A percentile compares a stretch with the other conserved stretches of the same genome.
These are phyloP conservation scores for Arachis hypogaea DNA, from an alignment of 306 rosid genomes.

Conservation along the genomic window DNA sequence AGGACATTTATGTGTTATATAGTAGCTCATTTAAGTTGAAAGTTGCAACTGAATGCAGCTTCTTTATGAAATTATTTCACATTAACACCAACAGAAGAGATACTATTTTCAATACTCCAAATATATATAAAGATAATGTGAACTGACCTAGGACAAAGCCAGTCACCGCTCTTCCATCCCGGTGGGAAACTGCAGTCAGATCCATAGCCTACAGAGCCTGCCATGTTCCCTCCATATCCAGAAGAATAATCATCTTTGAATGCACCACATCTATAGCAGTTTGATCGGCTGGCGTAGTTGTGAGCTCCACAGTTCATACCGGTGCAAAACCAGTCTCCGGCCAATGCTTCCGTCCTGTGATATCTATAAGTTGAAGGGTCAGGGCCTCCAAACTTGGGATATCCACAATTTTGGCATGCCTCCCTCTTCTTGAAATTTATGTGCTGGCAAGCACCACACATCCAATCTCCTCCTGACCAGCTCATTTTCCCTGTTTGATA, in stretches of 20 bases:
- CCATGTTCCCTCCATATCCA: slow-evolving; percentile 50
- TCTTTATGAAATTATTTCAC: slow-evolving; percentile 2
- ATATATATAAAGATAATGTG: slow-evolving; percentile 31
- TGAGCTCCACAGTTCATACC: slow-evolving; percentile 78
- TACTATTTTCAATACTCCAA: slow-evolving; percentile 4
- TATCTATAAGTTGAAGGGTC: slow-evolving; percentile 73
- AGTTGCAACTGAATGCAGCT: slow-evolving; percentile 22
- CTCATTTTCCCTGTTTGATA: slow-evolving; percentile 66
- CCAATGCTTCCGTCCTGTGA: slow-evolving; percentile 71
- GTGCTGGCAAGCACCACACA: slow-evolving; percentile 93
- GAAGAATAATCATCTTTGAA: slow-evolving; percentile 55
- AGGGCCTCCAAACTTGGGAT: slow-evolving; percentile 92
- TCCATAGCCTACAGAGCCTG: slow-evolving; percentile 56
- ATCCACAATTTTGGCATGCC: slow-evolving; percentile 76
- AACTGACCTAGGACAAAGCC: slow-evolving; percentile 82
- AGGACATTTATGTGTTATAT: slow-evolving; percentile 20
- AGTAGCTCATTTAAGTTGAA: slow-evolving; percentile 16
- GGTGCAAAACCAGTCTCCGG: slow-evolving; percentile 95
- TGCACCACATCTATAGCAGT: slow-evolving; percentile 72
- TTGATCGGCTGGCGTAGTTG: slow-evolving; percentile 89
- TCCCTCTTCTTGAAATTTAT: slow-evolving; percentile 86
- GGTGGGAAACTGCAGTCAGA: slow-evolving; percentile 70
- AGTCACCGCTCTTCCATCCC: slow-evolving; percentile 98
- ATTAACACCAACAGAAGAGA: background rate
- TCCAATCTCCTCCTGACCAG: slow-evolving; percentile 96